These are phyloP conservation scores for Claviceps sp. DNA, from an alignment of 2,329 filamentous ascomycete genomes.

Conservation along the genomic window DNA sequence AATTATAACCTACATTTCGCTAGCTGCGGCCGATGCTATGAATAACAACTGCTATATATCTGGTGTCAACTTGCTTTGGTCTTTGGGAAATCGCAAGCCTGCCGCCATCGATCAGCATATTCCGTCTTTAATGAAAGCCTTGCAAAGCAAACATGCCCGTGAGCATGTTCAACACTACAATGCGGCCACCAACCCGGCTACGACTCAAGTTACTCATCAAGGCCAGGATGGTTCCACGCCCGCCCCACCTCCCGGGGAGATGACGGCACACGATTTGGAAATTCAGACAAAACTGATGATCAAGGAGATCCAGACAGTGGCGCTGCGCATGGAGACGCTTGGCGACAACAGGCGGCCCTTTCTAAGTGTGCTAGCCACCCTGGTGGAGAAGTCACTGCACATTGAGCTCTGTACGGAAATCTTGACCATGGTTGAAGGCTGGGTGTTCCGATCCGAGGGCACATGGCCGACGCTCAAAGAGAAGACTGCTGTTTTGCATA, in stretches of 20 bases:
- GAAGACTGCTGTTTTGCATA: conserved; percentile 96
- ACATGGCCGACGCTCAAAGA: conserved; percentile 96
- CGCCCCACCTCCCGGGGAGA: conserved; percentile 34
- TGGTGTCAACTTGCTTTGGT: conserved; percentile 89
- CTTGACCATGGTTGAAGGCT: conserved; percentile 81
- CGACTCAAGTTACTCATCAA: conserved; percentile 24
- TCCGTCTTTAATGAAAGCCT: conserved; percentile 74
- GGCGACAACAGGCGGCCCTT: conserved; percentile 87
- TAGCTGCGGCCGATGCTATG: conserved; percentile 78
- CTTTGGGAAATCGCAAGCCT: conserved; percentile 71
- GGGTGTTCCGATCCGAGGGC: conserved; percentile 92
- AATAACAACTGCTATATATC: conserved; percentile 70
- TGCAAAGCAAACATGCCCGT: conserved; percentile 82
- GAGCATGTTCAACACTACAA: conserved; percentile 78
- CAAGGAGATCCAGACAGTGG: conserved; percentile 88
- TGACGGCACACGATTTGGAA: conserved; percentile 67
- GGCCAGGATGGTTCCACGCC: conserved; percentile 42
- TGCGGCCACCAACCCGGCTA: conserved; percentile 38
- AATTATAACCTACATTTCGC: conserved; percentile 71
- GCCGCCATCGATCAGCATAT: conserved; percentile 86
- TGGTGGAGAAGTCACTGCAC: conserved; percentile 91
- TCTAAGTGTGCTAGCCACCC: conserved; percentile 82
- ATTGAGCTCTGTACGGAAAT: conserved; percentile 83
- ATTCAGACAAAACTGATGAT: conserved; percentile 86
- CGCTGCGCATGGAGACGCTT: conserved; percentile 81